Evolutionary conservation across 2,329 filamentous ascomycete genomes (phyloP), one percentile per base, ranked within the genome.

Genomic region (Colletotrichum plurivorum): DNA sequence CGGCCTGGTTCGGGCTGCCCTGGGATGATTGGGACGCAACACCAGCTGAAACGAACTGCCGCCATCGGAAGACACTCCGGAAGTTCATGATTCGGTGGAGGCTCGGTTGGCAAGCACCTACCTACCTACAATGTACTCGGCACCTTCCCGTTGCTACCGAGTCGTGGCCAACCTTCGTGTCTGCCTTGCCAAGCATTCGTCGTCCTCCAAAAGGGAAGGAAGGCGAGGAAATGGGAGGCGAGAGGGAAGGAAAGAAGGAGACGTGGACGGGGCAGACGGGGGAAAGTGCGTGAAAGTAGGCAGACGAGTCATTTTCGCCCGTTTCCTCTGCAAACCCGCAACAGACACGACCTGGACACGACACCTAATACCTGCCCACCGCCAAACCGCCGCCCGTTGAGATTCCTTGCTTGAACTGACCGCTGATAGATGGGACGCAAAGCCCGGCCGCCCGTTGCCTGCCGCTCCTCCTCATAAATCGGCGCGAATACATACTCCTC

Each of bases 281-380:
- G 41, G 41, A 43, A 43, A 15, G 41, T 36, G 31, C 31, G 31
- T 36, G 31, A 12, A 36, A 36, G 31, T 36, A 36, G 31, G 31
- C 31, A 36, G 48, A 49, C 64, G 59, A 67, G 64, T 63, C 52
- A 57, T 67, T 56, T 41, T 51, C 20, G 43, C 57, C 41, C 46
- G 31, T 25, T 45, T 22, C 45, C 57, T 43, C 36, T 51, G n/a
- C 18, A 5, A 16, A 13, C 56, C 7, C 16, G 36, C 41, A 15
- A n/a, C 41, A 36, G 43, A 62, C 49, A 57, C 57, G 57, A 49
- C 48, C 48, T 25, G 56, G 36, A 36, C 64, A 62, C 51, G n/a
- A 60, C 22, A 25, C 31, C 57, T 60, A 36, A 36, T 36, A n/a
- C 41, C 41, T n/a, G 46, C 46, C 57, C 57, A 60, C 46, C 18